A percentile compares a stretch with the other conserved stretches of the same genome.
Conservation (phyloP, 2,329 filamentous ascomycete genomes). For the Cladobotryum protrusum region DNA sequence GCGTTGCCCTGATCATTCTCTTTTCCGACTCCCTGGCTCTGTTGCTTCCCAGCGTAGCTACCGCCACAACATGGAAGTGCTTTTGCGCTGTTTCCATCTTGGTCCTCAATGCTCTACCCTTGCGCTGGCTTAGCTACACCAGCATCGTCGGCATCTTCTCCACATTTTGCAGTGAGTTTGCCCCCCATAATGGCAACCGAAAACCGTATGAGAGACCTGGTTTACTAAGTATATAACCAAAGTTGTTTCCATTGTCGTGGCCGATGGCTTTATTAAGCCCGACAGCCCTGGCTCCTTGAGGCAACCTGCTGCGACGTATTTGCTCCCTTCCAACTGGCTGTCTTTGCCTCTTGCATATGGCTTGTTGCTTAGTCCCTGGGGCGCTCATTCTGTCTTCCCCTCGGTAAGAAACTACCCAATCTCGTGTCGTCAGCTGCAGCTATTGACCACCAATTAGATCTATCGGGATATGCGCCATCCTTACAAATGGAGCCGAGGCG, state of each 20-base stretch:
- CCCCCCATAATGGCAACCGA: not conserved
- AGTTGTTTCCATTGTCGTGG: constrained; percentile 79
- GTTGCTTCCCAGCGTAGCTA: constrained; percentile 63
- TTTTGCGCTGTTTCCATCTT: constrained; percentile 72
- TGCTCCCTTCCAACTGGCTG: constrained; percentile 81
- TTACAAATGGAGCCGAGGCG: constrained; percentile 67
- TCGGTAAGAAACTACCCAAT: constrained; percentile 46
- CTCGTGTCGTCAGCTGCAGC: not conserved
- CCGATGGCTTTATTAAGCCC: constrained; percentile 81
- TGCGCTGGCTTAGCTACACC: constrained; percentile 80
- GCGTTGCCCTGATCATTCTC: constrained; percentile 84
- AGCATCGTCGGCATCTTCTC: constrained; percentile 89
- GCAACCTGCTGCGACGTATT: constrained; percentile 70
- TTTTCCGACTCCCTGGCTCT: constrained; percentile 85
- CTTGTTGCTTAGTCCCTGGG: constrained; percentile 73
- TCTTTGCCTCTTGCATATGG: constrained; percentile 85
- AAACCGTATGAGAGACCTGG: not conserved
- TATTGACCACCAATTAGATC: constrained; percentile 33
- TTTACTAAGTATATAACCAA: not conserved
- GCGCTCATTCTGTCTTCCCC: constrained; percentile 66
- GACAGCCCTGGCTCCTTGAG: constrained; percentile 74
- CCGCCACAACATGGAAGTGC: constrained; percentile 73
- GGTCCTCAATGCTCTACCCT: constrained; percentile 76
- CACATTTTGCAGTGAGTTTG: constrained; percentile 72
- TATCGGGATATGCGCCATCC: constrained; percentile 65